Base-by-base conservation (phyloP, 805 yeast genomes). In the Phaffomyces opuntiae region DNA sequence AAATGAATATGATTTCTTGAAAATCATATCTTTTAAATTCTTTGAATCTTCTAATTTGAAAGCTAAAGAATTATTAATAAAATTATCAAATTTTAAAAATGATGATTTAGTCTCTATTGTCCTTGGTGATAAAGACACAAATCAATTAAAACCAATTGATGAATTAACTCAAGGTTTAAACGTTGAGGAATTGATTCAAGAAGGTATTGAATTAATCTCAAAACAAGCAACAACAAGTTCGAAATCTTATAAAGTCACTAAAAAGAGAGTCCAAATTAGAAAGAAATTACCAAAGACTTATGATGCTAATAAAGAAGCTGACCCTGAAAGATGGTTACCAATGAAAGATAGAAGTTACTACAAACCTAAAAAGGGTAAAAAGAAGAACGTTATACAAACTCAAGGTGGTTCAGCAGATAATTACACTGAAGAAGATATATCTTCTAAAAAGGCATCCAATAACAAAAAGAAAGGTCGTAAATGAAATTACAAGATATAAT, bases 251-350 rank as follows among this genome's bases (percentile, higher is more conserved):
- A 59, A 52, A 42, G 37, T 54, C 17, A 19, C 27, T 7, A 65
- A 67, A 53, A 68, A 61, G 50, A 56, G 64, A 47, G 63, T 56
- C 13, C 56, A 60, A 35, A 62, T 63, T 41, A 63, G 61, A 45
- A 62, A 59, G 43, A 67, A 62, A 49, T 53, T 65, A 16, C 72
- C 76, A n/a, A 63, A 62, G 48, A 54, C 54, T 53, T 77, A 51
- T 65, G 81, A 68, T 41, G 60, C 64, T 41, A 58, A 52, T 5
- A 63, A 59, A 48, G 49, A 49, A 21, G 69, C 77, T 4, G 84
- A 83, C 54, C 75, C 77, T 16, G 97, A 90, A 64, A 82, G 97
- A 67, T 90, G 98, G 98, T 64, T 91, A 42, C 95, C 96, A 21
- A 56, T 85, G 73, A 84, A 81, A 60, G 95, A 90, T 60, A 78